A percentile compares a stretch with the other conserved stretches of the same genome.
These are phyloP conservation scores for Camelina sativa DNA, from an alignment of 345 rosid species.

Conservation along the genomic window DNA sequence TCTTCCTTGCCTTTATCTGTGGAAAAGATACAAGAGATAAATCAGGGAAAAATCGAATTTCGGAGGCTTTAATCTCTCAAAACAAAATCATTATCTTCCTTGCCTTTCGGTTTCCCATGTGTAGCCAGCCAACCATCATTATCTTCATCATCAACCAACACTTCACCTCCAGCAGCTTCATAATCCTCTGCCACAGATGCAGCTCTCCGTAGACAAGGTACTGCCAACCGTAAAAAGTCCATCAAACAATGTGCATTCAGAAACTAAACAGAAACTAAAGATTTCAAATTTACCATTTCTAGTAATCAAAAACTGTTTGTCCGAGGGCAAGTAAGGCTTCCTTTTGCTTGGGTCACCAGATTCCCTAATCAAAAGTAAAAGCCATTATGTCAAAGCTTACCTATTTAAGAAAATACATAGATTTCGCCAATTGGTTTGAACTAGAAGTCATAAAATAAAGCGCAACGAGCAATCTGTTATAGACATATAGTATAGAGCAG, in stretches of 20 bases:
- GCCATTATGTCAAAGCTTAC: constrained; percentile 21
- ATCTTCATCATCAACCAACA: constrained; percentile 91
- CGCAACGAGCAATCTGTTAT: not conserved
- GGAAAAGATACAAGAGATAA: constrained; percentile 17
- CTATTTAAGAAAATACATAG: not conserved
- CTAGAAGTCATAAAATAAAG: constrained; percentile 5
- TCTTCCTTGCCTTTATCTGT: constrained; percentile 72
- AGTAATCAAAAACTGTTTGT: constrained; percentile 93
- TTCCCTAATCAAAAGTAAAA: constrained; percentile 60
- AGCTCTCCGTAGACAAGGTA: constrained; percentile 93
- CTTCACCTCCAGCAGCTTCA: constrained; percentile 95
- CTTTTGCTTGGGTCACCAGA: constrained; percentile 93
- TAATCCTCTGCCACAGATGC: constrained; percentile 93
- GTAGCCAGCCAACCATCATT: constrained; percentile 99
- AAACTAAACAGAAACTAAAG: constrained; percentile 19
- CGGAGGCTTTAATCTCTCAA: constrained; percentile 3
- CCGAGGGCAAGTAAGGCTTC: constrained; percentile 81
- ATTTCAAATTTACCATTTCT: constrained; percentile 67
- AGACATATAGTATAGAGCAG: not conserved
- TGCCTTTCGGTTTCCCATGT: constrained; percentile 97
- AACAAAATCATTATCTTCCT: not conserved
- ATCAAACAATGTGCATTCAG: not conserved
- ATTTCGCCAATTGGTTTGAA: not conserved
- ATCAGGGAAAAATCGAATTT: not conserved
- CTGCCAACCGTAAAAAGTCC: constrained; percentile 41